Evolutionary conservation across 441 rosid genomes (phyloP).

Genomic region (Euphorbia schlechtendalii): DNA sequence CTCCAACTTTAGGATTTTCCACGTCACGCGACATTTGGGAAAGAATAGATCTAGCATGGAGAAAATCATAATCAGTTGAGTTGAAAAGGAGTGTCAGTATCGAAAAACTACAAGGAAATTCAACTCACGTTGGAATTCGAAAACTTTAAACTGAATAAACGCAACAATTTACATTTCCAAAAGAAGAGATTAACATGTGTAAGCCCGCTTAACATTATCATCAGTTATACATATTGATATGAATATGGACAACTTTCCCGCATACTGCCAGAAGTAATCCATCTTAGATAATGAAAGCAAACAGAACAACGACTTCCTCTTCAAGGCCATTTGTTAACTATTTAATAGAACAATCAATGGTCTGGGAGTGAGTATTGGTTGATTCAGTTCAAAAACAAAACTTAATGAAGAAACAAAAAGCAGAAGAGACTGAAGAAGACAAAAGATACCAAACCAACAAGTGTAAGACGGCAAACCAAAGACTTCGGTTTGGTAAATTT

Average conservation of each 20-base stretch:
- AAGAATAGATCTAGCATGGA: background rate
- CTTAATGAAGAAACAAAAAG: background rate
- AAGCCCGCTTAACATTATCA: background rate
- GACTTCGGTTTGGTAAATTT: background rate
- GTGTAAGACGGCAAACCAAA: no score
- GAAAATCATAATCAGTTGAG: background rate
- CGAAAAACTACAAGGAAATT: background rate
- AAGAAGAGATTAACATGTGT: background rate
- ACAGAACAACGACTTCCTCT: background rate
- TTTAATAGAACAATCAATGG: no score
- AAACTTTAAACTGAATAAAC: background rate
- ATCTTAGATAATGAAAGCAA: background rate
- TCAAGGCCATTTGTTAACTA: background rate
- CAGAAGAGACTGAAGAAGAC: background rate
- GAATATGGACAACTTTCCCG: background rate
- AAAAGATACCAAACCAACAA: background rate
- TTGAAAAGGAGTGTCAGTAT: background rate
- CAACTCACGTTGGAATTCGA: background rate
- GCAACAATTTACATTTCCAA: background rate
- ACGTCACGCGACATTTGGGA: constrained; percentile 29
- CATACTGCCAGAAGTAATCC: background rate
- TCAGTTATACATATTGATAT: no score
- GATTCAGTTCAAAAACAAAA: background rate
- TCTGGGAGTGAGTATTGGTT: background rate
- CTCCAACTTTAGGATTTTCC: constrained; percentile 31